phyloP scores from a whole-genome alignment of 139 green algal species.

The Trebouxia sp. region DNA sequence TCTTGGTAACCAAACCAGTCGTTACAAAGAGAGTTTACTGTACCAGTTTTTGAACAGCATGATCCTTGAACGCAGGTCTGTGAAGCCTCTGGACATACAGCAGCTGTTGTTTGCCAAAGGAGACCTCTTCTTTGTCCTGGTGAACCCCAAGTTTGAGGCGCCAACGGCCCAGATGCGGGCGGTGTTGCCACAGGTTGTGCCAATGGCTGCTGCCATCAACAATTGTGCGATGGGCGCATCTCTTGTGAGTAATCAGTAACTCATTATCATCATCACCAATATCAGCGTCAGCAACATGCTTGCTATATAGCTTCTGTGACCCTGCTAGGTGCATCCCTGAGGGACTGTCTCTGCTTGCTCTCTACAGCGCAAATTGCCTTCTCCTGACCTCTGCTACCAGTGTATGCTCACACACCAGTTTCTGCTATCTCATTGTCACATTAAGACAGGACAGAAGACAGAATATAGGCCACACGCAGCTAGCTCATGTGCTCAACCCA shows the following conservation, averaged over 20 bases:
- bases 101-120: conserved; percentile 44
- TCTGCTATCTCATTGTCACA: no score
- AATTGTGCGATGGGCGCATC: conserved; percentile 87
- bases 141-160: conserved; percentile 94
- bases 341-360: no score
- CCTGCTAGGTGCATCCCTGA: no score
- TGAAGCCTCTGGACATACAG: conserved; percentile 74
- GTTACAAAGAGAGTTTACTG: no score
- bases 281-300: background rate
- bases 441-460: no score
- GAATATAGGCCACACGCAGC: no score
- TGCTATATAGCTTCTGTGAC: background rate
- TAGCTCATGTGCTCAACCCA: no score
- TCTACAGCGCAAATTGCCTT: no score
- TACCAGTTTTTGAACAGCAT: no score
- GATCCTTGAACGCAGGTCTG: conserved; percentile 53
- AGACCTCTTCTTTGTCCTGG: conserved; percentile 89
- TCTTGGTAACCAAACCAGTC: no score
- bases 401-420: no score
- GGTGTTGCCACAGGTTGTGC: conserved; percentile 84
- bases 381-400: no score
- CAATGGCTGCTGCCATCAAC: conserved; percentile 78
- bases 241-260: conserved; percentile 57
- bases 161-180: conserved; percentile 93
- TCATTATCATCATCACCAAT: background rate